These are phyloP conservation scores for Alternaria brassicicola DNA, from an alignment of 2,329 filamentous ascomycete genomes.

Conservation along the genomic window DNA sequence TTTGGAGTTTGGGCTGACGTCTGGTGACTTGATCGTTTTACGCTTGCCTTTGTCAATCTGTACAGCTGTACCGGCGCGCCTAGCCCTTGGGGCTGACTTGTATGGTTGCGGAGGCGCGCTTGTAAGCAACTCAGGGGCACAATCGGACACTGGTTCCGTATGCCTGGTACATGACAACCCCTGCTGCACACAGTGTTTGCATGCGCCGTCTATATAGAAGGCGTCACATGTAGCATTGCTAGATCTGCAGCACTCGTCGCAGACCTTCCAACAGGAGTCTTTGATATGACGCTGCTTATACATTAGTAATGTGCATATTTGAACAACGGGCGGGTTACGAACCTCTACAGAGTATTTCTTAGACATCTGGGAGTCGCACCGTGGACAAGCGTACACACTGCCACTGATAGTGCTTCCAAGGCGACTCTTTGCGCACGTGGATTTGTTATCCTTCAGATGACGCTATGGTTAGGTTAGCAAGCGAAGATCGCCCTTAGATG, in stretches of 20 bases:
- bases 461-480: slow-evolving; percentile 4
- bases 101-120: neutral
- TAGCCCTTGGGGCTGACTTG: neutral
- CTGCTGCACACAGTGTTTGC: slow-evolving; percentile 12
- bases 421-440: slow-evolving; percentile 1
- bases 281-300: slow-evolving; percentile 3
- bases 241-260: slow-evolving; percentile 21
- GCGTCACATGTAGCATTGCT: slow-evolving; percentile 12
- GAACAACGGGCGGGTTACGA: neutral
- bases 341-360: slow-evolving; percentile 9
- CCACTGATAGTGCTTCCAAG: neutral
- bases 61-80: neutral
- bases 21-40: slow-evolving; percentile 10
- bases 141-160: neutral
- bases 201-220: neutral
- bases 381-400: slow-evolving; percentile 11
- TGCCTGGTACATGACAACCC: slow-evolving; percentile 15
- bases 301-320: slow-evolving; percentile 1
- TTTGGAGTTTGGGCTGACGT: slow-evolving; percentile 8
- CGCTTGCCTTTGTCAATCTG: slow-evolving; percentile 7
- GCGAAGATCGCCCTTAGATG: neutral
- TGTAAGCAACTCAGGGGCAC: neutral
- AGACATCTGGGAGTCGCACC: slow-evolving; percentile 6
- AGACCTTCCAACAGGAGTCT: slow-evolving; percentile 20
- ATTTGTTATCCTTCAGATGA: slow-evolving; percentile 2